phyloP scores from a whole-genome alignment of 441 rosid genomes.

The Pelargonium australe region DNA sequence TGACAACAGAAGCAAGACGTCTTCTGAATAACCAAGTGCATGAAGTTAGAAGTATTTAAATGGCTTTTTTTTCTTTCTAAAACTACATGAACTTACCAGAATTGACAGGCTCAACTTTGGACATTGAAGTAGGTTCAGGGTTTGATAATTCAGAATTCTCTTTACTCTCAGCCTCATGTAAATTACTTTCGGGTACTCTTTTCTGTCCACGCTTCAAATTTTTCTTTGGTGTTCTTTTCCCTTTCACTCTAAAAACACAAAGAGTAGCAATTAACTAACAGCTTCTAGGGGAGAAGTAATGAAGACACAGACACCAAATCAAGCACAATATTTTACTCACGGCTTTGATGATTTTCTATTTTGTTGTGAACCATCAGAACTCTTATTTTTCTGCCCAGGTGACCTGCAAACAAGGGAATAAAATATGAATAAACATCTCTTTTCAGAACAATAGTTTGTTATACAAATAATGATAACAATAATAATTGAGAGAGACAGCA shows the following conservation, averaged over 20 bases:
- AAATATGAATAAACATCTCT: not conserved
- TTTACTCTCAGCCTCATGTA: slow-evolving; percentile 33
- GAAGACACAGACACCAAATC: slow-evolving; percentile 11
- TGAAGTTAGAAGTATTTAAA: no score
- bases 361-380: slow-evolving; percentile 30
- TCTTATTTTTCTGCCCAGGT: slow-evolving; percentile 42
- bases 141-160: slow-evolving; percentile 41
- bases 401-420: slow-evolving; percentile 38
- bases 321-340: slow-evolving; percentile 41
- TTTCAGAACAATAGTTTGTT: not conserved
- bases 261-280: slow-evolving; percentile 16
- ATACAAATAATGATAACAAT: slow-evolving; percentile 5
- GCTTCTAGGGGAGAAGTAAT: slow-evolving; percentile 13
- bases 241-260: slow-evolving; percentile 45
- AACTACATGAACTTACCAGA: slow-evolving; percentile 29
- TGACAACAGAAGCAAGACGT: not conserved
- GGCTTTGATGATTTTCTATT: slow-evolving; percentile 39
- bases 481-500: not conserved
- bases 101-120: slow-evolving; percentile 24
- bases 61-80: not conserved
- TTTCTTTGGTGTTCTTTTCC: slow-evolving; percentile 86
- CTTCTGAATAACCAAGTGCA: slow-evolving; percentile 1
- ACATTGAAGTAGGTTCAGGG: slow-evolving; percentile 26
- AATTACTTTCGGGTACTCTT: slow-evolving; percentile 30
- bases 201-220: slow-evolving; percentile 32